Conservation (phyloP, 768 basidiomycete species). For the Agaricus blazei region DNA sequence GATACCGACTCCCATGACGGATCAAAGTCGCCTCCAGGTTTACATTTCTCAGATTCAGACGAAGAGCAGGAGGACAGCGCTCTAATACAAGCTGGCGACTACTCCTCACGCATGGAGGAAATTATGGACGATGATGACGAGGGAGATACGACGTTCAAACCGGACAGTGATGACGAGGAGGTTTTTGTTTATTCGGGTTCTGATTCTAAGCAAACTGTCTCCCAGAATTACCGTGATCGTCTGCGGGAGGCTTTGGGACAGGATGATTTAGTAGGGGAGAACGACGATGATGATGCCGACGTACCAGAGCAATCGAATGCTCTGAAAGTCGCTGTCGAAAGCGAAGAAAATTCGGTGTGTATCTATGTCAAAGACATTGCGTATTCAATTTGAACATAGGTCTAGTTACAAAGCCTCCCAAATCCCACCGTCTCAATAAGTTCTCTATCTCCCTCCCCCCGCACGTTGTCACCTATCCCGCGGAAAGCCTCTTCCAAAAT, state of each 20-base stretch:
- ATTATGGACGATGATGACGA: constrained; percentile 44
- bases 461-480: constrained; percentile 27
- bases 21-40: constrained; percentile 4
- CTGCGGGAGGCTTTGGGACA: constrained; percentile 69
- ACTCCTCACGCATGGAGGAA: constrained; percentile 67
- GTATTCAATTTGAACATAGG: constrained; percentile 5
- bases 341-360: constrained; percentile 28
- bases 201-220: constrained; percentile 42
- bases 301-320: constrained; percentile 43
- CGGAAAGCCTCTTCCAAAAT: constrained; percentile 31
- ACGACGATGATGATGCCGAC: constrained; percentile 33
- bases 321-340: constrained; percentile 30
- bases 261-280: constrained; percentile 30
- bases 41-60: constrained; percentile 35
- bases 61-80: constrained; percentile 35
- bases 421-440: constrained; percentile 28
- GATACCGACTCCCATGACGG: background rate
- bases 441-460: constrained; percentile 30
- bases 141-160: constrained; percentile 8
- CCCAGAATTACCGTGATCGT: constrained; percentile 57
- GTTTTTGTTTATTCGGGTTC: constrained; percentile 68
- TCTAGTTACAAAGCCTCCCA: constrained; percentile 4
- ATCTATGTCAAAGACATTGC: background rate
- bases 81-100: constrained; percentile 44
- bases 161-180: constrained; percentile 34